These are phyloP conservation scores for Phytophthora citricola DNA, from an alignment of 352 stramenopile species.

Conservation along the genomic window DNA sequence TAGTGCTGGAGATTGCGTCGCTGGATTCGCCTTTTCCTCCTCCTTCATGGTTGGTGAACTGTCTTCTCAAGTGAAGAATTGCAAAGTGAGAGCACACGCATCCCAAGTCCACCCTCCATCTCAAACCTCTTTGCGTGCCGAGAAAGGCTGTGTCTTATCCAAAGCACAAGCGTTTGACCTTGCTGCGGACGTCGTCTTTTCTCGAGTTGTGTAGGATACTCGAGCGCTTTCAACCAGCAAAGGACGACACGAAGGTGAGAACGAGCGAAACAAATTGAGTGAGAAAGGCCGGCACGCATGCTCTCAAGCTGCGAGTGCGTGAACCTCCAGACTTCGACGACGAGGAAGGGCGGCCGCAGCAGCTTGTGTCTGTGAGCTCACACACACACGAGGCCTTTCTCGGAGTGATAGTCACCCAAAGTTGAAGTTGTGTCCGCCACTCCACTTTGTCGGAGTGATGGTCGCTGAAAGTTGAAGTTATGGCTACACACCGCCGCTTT, in stretches of 20 bases:
- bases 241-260: constrained; percentile 33
- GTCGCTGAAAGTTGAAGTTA: not conserved
- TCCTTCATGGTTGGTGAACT: constrained; percentile 27
- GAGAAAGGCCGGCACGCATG: constrained; percentile 19
- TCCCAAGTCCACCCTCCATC: constrained; percentile 12
- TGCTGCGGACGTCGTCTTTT: constrained; percentile 24
- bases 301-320: constrained; percentile 12
- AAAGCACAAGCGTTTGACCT: constrained; percentile 3
- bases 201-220: constrained; percentile 24
- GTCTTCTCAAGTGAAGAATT: constrained; percentile 33
- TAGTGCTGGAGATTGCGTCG: not conserved
- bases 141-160: constrained; percentile 35
- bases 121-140: constrained; percentile 30
- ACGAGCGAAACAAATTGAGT: constrained; percentile 1
- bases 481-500: too few relatives aligned
- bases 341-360: not conserved
- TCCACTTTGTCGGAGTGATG: constrained; percentile 16
- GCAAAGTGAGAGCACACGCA: constrained; percentile 34
- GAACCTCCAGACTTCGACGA: constrained; percentile 10
- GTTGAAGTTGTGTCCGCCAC: constrained; percentile 38
- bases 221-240: constrained; percentile 17
- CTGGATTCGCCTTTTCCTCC: not conserved
- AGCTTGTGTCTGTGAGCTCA: not conserved
- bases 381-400: constrained; percentile 16
- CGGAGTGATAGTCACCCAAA: constrained; percentile 36